A percentile compares a stretch with the other conserved stretches of the same genome.
phyloP scores from a whole-genome alignment of 441 rosid species.

The Populus hybrid region DNA sequence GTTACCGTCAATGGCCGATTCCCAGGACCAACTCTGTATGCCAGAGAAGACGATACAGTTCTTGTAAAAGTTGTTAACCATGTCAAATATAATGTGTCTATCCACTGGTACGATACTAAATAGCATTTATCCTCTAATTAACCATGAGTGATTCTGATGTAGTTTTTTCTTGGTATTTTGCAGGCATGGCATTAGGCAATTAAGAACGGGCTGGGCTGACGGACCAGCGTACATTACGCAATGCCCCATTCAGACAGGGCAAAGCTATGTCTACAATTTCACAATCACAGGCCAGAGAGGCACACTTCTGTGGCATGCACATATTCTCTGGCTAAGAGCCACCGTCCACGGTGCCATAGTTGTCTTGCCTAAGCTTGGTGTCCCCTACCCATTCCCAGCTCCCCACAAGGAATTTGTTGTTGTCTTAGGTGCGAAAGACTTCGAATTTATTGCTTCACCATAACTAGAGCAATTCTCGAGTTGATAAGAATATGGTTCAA shows the following conservation, averaged over 20 bases:
- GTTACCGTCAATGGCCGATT: slow-evolving; percentile 73
- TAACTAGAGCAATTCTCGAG: too few relatives aligned
- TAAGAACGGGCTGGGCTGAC: slow-evolving; percentile 90
- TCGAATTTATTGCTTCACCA: too few relatives aligned
- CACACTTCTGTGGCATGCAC: slow-evolving; percentile 53
- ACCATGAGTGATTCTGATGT: not conserved
- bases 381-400: slow-evolving; percentile 76
- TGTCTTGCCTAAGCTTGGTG: slow-evolving; percentile 75
- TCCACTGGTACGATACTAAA: slow-evolving; percentile 59
- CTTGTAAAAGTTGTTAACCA: slow-evolving; percentile 23
- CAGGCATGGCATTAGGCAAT: slow-evolving; percentile 84
- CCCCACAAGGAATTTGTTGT: slow-evolving; percentile 68
- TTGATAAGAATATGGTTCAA: too few relatives aligned
- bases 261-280: slow-evolving; percentile 71
- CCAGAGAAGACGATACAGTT: slow-evolving; percentile 81
- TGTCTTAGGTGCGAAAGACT: slow-evolving; percentile 42
- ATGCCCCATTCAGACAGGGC: slow-evolving; percentile 78
- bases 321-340: slow-evolving; percentile 79
- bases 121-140: not conserved
- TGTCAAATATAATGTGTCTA: slow-evolving; percentile 70
- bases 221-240: slow-evolving; percentile 53
- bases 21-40: slow-evolving; percentile 88
- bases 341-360: slow-evolving; percentile 79
- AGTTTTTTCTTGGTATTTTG: not conserved
- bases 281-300: slow-evolving; percentile 64